phyloP scores from a whole-genome alignment of 148 eudicot species.

The Spergularia bocconei region DNA sequence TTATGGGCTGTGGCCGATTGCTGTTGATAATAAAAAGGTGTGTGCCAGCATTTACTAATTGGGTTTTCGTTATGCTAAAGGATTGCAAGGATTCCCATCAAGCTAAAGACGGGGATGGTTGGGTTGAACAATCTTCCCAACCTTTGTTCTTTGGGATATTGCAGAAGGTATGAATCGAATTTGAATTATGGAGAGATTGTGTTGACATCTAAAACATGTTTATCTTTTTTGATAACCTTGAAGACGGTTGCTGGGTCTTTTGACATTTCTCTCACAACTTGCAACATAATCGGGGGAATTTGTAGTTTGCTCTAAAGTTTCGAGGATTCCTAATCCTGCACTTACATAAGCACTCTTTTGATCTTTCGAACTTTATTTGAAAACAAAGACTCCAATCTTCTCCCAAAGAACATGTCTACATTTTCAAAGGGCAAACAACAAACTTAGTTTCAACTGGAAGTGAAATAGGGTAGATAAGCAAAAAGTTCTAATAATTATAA shows the following conservation, averaged over 20 bases:
- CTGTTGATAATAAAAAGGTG: background rate
- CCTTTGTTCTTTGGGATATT: slow-evolving; percentile 79
- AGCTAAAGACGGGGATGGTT: slow-evolving; percentile 99
- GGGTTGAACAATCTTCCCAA: slow-evolving; percentile 95
- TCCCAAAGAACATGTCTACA: background rate
- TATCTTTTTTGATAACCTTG: background rate
- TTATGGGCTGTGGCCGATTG: background rate
- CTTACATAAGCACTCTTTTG: too few species aligned
- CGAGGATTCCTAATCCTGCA: too few species aligned
- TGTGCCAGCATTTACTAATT: slow-evolving; percentile 19
- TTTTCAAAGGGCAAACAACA: background rate
- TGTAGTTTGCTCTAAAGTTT: too few species aligned
- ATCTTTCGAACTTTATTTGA: too few species aligned
- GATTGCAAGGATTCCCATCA: slow-evolving; percentile 94
- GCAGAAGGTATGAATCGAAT: slow-evolving; percentile 59
- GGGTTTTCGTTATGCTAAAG: slow-evolving; percentile 36
- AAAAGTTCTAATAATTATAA: background rate
- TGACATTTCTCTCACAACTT: too few species aligned
- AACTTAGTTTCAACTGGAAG: background rate
- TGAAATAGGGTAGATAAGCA: background rate
- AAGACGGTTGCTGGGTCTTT: too few species aligned
- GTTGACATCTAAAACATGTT: background rate
- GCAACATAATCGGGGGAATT: too few species aligned
- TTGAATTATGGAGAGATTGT: background rate
- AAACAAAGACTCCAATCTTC: too few species aligned